Evolutionary conservation across 2,329 filamentous ascomycete species (phyloP).

Genomic region (Cadophora malorum): DNA sequence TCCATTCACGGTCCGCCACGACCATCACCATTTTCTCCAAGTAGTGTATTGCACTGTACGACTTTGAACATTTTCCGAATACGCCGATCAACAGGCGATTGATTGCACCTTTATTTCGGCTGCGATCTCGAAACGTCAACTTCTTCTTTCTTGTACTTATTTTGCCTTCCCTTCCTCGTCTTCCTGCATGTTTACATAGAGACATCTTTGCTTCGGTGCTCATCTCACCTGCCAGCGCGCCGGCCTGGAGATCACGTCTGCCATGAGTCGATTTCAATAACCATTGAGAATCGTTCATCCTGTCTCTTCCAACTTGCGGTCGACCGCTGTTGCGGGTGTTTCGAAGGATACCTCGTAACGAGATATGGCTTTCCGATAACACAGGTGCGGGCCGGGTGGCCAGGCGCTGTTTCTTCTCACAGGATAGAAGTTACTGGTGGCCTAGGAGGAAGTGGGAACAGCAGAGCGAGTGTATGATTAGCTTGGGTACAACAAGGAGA

Average conservation of each 20-base stretch:
- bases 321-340: constrained; percentile 52
- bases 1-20: background rate
- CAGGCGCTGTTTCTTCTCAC: constrained; percentile 38
- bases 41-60: constrained; percentile 19
- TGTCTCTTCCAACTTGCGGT: constrained; percentile 50
- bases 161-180: constrained; percentile 1
- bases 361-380: constrained; percentile 51
- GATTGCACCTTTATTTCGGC: background rate
- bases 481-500: background rate
- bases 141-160: constrained; percentile 10
- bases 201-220: constrained; percentile 13
- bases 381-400: constrained; percentile 51
- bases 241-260: constrained; percentile 44
- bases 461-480: constrained; percentile 4
- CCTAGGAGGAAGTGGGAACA: constrained; percentile 35
- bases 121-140: constrained; percentile 15
- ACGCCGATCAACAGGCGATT: constrained; percentile 2
- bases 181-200: constrained; percentile 31
- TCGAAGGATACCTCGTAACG: constrained; percentile 50
- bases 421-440: constrained; percentile 41
- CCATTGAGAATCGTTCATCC: constrained; percentile 48
- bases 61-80: background rate
- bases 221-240: constrained; percentile 24
- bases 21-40: background rate
- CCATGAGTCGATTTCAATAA: constrained; percentile 43